Base-by-base conservation (phyloP, 805 yeast species). In the Zygoascus tannicola region DNA sequence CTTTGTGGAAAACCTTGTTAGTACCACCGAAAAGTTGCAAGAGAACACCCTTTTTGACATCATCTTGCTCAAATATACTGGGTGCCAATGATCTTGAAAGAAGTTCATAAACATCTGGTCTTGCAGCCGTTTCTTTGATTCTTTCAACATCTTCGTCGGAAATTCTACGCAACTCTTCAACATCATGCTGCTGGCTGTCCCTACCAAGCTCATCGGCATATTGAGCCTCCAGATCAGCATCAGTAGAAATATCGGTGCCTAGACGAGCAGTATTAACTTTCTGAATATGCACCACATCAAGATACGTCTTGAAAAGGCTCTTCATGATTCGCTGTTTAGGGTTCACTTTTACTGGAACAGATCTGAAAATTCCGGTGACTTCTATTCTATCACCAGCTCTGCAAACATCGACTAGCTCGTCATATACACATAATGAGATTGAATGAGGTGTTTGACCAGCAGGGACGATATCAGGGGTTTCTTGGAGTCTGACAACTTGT, bases 361-460 rank as follows among this genome's bases (percentile, higher is more conserved):
- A 85, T 61, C 96, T 75, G 68, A 87, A 92, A 33, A 94, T 81
- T 49, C 98, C 98, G 46, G 96, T 87, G 16, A 88, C 94, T 62
- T 90, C 95, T 38, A 92, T 75, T 47, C 97, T 76, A 63, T 92
- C 98, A 71, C 98, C 98, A 5, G 98, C 97, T 55, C 95, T 76
- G 56, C 94, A 83, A 43, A 84, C 73, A 62, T 92, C 98, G 1
- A 92, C 98, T 49, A 92, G 71, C 61, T 92, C 97, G 63, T 92
- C 98, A 59, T 90, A 92, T 1, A 85, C 94, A 68, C 96, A 86
- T 22, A 92, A 68, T 4, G 95, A 85, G 39, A 92, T 85, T 12
- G 96, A 81, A 63, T 92, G 98, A 1, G 98, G 98, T 2, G 98
- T 92, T 65, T 92, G 98, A 15, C 98, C 98, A 65, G 85, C 97